Base-by-base conservation (phyloP, 352 stramenopile species). In the Phytopythium montanum region DNA sequence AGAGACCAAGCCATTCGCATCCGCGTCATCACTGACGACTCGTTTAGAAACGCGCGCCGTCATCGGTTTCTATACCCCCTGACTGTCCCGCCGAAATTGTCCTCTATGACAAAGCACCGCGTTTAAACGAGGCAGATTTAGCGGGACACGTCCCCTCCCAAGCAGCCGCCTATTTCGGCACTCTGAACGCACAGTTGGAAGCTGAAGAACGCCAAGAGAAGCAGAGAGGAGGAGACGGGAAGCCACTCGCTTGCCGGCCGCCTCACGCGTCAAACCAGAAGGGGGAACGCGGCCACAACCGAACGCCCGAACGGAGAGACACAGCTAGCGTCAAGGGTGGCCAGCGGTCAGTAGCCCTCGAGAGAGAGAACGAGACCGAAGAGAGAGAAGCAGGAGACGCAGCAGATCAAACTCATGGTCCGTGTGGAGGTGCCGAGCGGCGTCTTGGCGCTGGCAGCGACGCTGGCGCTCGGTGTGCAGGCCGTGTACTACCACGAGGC, bases 401-500 rank as follows among this genome's bases (percentile, higher is more conserved):
- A n/a, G n/a, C n/a, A n/a, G n/a, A n/a, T n/a, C n/a, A n/a, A n/a
- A n/a, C n/a, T n/a, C n/a, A 59, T 59, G 53, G 53, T 59, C 53
- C 75, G 71, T 62, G 26, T 76, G 19, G 72, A 61, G 33, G 23
- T 76, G n/a, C 67, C 70, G 23, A 72, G 62, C 29, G 50, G 46
- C 34, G 64, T 59, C 26, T 75, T 61, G 70, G 65, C 64, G 39
- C 59, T 75, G n/a, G 68, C 62, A 36, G 46, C 70, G 13, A 66
- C 66, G 16, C 39, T 80, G 10, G 61, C 68, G 13, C 63, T 80
- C 16, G 72, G 69, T 26, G 54, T 77, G 33, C 72, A 88, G 44
- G 62, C 73, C 60, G 59, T 85, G 23, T 33, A 88, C 26, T 85
- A 86, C 69, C 81, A 72, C 60, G 64, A 85, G 36, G 66, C 64